A percentile compares a stretch with the other conserved stretches of the same genome.
These are phyloP conservation scores for Phytophthora quininea DNA, from an alignment of 352 stramenopile genomes.

Conservation along the genomic window DNA sequence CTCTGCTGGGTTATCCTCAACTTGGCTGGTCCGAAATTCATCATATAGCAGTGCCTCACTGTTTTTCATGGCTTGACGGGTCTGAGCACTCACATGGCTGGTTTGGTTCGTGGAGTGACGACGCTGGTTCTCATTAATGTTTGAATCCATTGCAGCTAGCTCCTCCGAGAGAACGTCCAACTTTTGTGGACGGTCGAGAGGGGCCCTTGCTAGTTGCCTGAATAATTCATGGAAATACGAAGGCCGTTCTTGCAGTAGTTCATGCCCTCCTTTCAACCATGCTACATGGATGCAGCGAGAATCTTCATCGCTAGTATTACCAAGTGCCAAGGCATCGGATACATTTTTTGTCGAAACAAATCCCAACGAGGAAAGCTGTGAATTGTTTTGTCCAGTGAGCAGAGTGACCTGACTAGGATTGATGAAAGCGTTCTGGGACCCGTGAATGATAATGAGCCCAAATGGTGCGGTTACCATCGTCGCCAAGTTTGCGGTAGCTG, in stretches of 20 bases:
- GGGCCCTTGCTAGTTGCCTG: conserved; percentile 34
- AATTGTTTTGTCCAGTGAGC: conserved; percentile 12
- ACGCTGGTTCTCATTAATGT: neutral
- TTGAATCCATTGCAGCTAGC: neutral
- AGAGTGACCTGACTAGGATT: conserved; percentile 38
- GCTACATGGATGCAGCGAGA: conserved; percentile 46
- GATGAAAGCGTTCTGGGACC: conserved; percentile 58
- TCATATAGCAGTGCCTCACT: neutral
- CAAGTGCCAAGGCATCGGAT: conserved; percentile 20
- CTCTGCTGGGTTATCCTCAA: neutral
- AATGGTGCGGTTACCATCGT: conserved; percentile 37
- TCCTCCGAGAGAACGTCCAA: neutral
- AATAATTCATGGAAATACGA: conserved; percentile 65
- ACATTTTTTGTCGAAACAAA: conserved; percentile 17
- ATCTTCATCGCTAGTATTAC: conserved; percentile 2
- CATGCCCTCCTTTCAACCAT: conserved; percentile 82
- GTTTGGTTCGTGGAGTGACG: conserved; percentile 2
- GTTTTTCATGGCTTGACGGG: neutral
- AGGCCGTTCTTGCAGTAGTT: conserved; percentile 68
- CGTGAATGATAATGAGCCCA: conserved; percentile 61
- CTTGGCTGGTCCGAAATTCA: neutral
- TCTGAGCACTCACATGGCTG: conserved; percentile 1
- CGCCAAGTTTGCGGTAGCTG: conserved; percentile 37
- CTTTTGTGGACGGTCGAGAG: conserved; percentile 3
- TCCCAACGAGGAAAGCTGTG: neutral